phyloP scores from a whole-genome alignment of 2,329 filamentous ascomycete species.

The Aureobasidium sp. region DNA sequence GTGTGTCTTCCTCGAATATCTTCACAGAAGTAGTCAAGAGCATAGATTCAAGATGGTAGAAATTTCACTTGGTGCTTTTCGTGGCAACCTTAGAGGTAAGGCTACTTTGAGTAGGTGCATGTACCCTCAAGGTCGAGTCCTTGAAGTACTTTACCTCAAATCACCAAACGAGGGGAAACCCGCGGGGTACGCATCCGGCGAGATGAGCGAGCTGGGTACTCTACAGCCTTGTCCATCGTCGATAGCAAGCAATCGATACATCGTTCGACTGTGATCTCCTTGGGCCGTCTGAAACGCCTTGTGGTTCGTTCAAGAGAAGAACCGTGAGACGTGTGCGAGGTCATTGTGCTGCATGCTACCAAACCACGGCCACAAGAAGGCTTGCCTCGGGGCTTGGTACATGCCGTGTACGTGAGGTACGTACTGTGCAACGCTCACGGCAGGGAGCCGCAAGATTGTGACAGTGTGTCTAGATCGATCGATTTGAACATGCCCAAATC shows the following conservation, averaged over 20 bases:
- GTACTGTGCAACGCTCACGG: constrained; percentile 4
- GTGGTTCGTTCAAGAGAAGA: neutral
- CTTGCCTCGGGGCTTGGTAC: neutral
- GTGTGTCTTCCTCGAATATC: neutral
- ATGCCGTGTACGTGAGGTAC: neutral
- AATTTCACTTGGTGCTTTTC: neutral
- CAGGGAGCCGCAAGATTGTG: constrained; percentile 1
- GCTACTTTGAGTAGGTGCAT: neutral
- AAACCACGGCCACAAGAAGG: constrained; percentile 3
- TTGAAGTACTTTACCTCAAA: neutral
- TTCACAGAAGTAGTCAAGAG: neutral
- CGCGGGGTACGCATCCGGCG: neutral
- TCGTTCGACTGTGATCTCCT: too few species aligned
- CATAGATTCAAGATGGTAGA: neutral
- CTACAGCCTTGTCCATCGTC: neutral
- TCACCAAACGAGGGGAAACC: neutral
- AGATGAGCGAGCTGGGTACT: neutral
- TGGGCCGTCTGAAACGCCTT: neutral
- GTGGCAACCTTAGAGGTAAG: neutral
- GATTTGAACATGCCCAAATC: neutral
- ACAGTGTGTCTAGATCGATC: neutral
- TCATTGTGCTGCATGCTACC: constrained; percentile 10
- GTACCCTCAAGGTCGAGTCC: neutral
- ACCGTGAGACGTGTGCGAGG: neutral
- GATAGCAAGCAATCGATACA: neutral